Evolutionary conservation across 2,329 filamentous ascomycete species (phyloP).

Genomic region (Colletotrichum sp.): DNA sequence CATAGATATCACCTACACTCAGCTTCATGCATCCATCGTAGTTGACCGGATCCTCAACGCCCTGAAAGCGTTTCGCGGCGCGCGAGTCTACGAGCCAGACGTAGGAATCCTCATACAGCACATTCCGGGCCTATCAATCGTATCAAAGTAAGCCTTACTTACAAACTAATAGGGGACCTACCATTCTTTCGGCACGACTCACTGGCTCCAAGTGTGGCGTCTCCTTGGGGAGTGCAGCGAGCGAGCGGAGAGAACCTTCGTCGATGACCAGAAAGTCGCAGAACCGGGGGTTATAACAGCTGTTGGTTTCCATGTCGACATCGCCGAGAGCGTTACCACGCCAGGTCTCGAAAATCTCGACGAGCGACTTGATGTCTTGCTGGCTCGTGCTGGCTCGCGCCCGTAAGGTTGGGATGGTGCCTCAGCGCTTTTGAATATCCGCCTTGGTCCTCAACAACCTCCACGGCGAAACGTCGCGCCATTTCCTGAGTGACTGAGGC

Average conservation of each 20-base stretch:
- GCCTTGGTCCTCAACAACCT: not conserved
- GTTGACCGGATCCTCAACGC: not conserved
- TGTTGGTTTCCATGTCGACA: not conserved
- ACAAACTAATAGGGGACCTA: rapidly evolving
- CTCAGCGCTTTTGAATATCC: not conserved
- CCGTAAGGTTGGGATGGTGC: not conserved
- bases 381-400: not conserved
- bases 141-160: not conserved
- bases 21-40: not conserved
- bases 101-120: not conserved
- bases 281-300: not conserved
- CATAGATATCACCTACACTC: not conserved
- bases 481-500: not conserved
- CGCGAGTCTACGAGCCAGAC: not conserved
- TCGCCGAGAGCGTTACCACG: not conserved
- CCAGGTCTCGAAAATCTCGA: not conserved
- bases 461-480: not conserved
- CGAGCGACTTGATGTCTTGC: not conserved
- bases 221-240: not conserved
- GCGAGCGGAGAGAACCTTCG: not conserved
- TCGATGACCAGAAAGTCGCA: not conserved
- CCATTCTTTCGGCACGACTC: not conserved
- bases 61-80: not conserved
- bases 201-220: not conserved
- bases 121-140: not conserved